phyloP scores from a whole-genome alignment of 495 filamentous ascomycete species.

The Aspergillus cristatus region DNA sequence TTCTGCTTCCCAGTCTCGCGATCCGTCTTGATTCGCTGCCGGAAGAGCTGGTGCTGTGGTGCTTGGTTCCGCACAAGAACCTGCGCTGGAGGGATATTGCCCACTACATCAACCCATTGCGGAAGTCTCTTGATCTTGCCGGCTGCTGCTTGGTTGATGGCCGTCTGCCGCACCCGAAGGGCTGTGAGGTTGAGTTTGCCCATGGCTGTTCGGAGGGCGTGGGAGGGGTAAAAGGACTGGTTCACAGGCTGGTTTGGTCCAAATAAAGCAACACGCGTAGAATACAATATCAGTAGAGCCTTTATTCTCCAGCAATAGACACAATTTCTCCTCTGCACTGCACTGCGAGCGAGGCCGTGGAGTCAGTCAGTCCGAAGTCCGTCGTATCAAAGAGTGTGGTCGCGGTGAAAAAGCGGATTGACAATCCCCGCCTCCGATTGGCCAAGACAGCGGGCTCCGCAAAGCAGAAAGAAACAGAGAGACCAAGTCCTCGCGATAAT shows the following conservation, averaged over 20 bases:
- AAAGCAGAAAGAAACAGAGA: constrained; percentile 23
- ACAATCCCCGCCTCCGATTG: constrained; percentile 34
- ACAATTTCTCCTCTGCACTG: too few relatives aligned
- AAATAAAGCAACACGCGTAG: too few relatives aligned
- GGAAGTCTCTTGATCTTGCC: constrained; percentile 45
- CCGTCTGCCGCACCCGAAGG: constrained; percentile 61
- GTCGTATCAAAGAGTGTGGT: constrained; percentile 1
- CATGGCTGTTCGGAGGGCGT: constrained; percentile 32
- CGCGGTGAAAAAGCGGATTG: constrained; percentile 34
- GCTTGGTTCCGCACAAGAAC: constrained; percentile 60
- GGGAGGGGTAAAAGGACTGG: not conserved
- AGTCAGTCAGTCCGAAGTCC: too few relatives aligned
- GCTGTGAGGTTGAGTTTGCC: constrained; percentile 65
- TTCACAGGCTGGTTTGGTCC: not conserved
- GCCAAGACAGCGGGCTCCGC: constrained; percentile 27
- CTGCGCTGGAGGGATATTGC: constrained; percentile 70
- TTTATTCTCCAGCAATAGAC: too few relatives aligned
- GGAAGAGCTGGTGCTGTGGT: constrained; percentile 52
- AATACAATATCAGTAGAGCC: too few relatives aligned
- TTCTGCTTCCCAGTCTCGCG: constrained; percentile 23
- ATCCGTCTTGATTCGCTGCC: constrained; percentile 36
- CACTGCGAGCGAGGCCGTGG: too few relatives aligned
- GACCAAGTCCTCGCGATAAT: not conserved
- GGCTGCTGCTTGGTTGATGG: constrained; percentile 46
- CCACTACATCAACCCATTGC: constrained; percentile 67